phyloP scores from a whole-genome alignment of 768 basidiomycete genomes.

The Termitomyces bulborhizus region DNA sequence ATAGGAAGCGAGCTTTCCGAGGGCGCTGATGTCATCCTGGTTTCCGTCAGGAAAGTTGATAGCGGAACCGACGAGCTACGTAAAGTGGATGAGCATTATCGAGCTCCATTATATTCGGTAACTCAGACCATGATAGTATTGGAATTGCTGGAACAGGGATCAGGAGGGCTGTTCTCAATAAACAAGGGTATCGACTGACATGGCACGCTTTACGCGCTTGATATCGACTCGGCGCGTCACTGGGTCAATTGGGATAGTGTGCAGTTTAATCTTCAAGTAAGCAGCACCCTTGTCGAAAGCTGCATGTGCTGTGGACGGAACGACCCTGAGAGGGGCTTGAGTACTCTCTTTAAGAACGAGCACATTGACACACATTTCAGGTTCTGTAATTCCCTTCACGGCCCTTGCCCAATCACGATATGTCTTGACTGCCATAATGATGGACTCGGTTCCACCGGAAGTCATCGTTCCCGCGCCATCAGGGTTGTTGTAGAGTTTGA shows the following conservation, averaged over 20 bases:
- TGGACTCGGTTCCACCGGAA: conserved; percentile 93
- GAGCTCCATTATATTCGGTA: background rate
- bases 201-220: conserved; percentile 74
- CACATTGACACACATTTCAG: conserved; percentile 73
- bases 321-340: conserved; percentile 43
- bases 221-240: conserved; percentile 75
- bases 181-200: conserved; percentile 44
- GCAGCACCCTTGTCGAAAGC: conserved; percentile 92
- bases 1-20: conserved; percentile 66
- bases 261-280: conserved; percentile 88
- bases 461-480: conserved; percentile 89
- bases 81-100: background rate
- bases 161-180: background rate
- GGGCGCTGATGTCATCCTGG: conserved; percentile 78
- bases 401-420: conserved; percentile 87
- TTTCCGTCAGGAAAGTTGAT: conserved; percentile 84
- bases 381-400: conserved; percentile 83
- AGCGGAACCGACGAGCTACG: conserved; percentile 77
- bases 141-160: conserved; percentile 50
- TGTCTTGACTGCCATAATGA: conserved; percentile 92
- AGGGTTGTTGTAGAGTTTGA: conserved; percentile 80
- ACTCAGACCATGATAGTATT: conserved; percentile 79
- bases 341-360: background rate
- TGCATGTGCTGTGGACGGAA: conserved; percentile 83
- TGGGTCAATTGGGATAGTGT: conserved; percentile 75